Evolutionary conservation across 1,284 basidiomycete genomes (phyloP), one percentile per base, ranked within the genome.

Genomic region (Paramarasmius palmivorus): DNA sequence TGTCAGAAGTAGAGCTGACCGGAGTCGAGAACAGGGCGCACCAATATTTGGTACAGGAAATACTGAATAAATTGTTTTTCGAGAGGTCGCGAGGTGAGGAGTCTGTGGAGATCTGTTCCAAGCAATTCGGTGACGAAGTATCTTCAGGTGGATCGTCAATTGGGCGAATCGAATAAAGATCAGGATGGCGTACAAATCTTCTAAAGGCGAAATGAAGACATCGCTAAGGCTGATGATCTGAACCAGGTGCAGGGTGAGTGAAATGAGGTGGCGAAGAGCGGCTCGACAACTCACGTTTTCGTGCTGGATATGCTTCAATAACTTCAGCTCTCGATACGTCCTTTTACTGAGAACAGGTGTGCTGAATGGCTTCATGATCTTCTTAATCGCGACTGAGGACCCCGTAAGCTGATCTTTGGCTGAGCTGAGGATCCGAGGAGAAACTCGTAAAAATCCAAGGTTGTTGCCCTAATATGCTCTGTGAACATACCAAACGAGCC

Each of bases 21-120:
- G 50, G 37, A 57, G 29, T 54, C 22, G 48, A 42, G 22, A 46
- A 20, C 19, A 38, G 23, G 44, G 74, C 86, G 56, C 54, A 93
- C 92, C 56, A 99, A 83, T 61, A 99, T 99, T 74, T 99, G 96
- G 76, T 99, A 99, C 37, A 99, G 78, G 79, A 99, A 99, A 74
- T 99, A 99, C 70, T 99, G 96, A 58, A 99, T 99, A 73, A 99
- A 99, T 71, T 99, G 96, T 79, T 99, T 99, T 78, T 99, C 96
- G 61, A 99, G 81, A 22, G 96, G 96, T 50, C 96, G 82, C 48
- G 93, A 96, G 19, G 97, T 99, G 62, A 99, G 83, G 32, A 99
- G 83, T 59, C 96, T 92, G 71, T 99, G 96, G 15, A 99, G 82
- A 76, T 99, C 96, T 58, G 96, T 99, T 52, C 97, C 96, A 42